Conservation (phyloP, 139 green algal genomes). For the Klebsormidium nitens region DNA sequence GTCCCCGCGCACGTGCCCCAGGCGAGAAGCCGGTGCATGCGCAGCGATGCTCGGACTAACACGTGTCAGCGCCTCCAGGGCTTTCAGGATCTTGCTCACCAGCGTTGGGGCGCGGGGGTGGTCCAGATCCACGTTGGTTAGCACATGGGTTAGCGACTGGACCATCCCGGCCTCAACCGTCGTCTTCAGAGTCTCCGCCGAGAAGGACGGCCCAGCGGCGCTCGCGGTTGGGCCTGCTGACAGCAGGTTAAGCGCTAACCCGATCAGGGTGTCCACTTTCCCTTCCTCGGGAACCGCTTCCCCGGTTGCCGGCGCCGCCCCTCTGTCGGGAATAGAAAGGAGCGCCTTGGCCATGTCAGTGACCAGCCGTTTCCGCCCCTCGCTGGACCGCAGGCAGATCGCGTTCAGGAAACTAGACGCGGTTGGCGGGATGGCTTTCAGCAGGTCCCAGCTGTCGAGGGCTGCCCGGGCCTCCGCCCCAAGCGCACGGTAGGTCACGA, state of each 20-base stretch:
- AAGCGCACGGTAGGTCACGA: slow-evolving; percentile 44
- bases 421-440: slow-evolving; percentile 25
- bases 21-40: too few species aligned
- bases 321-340: not conserved
- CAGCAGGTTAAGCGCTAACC: too few species aligned
- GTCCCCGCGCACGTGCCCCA: too few species aligned
- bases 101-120: slow-evolving; percentile 54
- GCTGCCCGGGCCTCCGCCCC: not conserved
- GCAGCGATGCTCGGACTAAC: too few species aligned
- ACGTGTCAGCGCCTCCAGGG: slow-evolving; percentile 78
- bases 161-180: slow-evolving; percentile 71
- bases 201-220: slow-evolving; percentile 14
- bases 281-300: too few species aligned
- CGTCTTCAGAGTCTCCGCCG: slow-evolving; percentile 58
- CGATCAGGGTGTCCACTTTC: too few species aligned
- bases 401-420: slow-evolving; percentile 56
- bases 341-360: slow-evolving; percentile 62
- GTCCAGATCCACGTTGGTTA: slow-evolving; percentile 56
- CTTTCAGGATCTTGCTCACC: slow-evolving; percentile 65
- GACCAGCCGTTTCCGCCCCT: slow-evolving; percentile 71
- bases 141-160: slow-evolving; percentile 50
- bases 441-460: not conserved
- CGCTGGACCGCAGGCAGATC: slow-evolving; percentile 66
- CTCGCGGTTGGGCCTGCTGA: too few species aligned
- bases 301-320: too few species aligned